A percentile compares a stretch with the other conserved stretches of the same genome.
Evolutionary conservation across 345 rosid genomes (phyloP).

Genomic region (Eucalyptus paniculata): DNA sequence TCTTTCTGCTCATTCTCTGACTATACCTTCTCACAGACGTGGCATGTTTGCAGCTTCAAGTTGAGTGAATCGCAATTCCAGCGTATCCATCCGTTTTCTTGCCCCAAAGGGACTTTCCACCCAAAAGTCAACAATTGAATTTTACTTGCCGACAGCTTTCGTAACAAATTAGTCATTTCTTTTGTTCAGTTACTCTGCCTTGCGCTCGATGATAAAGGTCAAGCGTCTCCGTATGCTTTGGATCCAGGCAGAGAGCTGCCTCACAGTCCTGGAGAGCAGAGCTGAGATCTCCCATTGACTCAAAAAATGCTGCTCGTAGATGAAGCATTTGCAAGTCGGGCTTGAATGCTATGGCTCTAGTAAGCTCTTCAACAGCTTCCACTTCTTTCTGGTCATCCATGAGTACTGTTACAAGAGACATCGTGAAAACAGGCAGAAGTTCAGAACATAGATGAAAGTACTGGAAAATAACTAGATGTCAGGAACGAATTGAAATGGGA

Average conservation of each 20-base stretch:
- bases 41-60: background rate
- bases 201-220: conserved; percentile 60
- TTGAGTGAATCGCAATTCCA: background rate
- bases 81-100: background rate
- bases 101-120: background rate
- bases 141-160: background rate
- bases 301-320: conserved; percentile 90
- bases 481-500: background rate
- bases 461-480: background rate
- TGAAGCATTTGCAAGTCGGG: conserved; percentile 89
- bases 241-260: conserved; percentile 93
- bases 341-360: conserved; percentile 78
- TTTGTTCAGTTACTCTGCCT: conserved; percentile 21
- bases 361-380: conserved; percentile 80
- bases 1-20: background rate
- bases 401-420: conserved; percentile 32
- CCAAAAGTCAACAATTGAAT: background rate
- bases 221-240: conserved; percentile 57
- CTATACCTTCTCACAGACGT: background rate
- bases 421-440: background rate
- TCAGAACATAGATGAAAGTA: background rate
- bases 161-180: conserved; percentile 3
- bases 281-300: conserved; percentile 55
- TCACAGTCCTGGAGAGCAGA: conserved; percentile 67
- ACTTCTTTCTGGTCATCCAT: conserved; percentile 90